A percentile compares a stretch with the other conserved stretches of the same genome.
These are phyloP conservation scores for Capsella rubella DNA, from an alignment of 441 rosid genomes.

Conservation along the genomic window DNA sequence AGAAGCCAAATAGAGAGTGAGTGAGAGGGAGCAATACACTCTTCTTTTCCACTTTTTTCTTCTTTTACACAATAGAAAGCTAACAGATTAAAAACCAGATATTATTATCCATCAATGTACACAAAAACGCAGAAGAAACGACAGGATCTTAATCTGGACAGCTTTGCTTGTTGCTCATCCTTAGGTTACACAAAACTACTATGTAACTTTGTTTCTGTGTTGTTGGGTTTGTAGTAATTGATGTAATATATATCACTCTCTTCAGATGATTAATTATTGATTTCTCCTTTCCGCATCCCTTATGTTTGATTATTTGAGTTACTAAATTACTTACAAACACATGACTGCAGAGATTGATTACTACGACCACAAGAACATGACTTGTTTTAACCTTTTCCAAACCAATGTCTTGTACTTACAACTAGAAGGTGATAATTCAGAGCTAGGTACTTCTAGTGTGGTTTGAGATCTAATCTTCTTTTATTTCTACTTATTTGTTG, in stretches of 20 bases:
- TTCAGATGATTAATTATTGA: not conserved
- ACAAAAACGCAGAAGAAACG: slow-evolving; percentile 24
- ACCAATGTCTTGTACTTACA: no score
- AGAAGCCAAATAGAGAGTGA: slow-evolving; percentile 55
- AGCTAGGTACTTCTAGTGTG: no score
- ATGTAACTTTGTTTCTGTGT: slow-evolving; percentile 34
- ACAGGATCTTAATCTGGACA: not conserved
- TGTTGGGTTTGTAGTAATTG: slow-evolving; percentile 12
- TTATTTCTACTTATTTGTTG: not conserved
- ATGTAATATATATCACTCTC: slow-evolving; percentile 5
- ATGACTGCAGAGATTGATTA: not conserved
- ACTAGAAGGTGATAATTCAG: no score
- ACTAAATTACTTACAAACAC: not conserved
- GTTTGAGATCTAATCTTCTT: not conserved
- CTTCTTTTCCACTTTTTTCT: slow-evolving; percentile 18
- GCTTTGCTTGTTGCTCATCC: slow-evolving; percentile 15
- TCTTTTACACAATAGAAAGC: slow-evolving; percentile 30
- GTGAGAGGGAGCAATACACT: not conserved
- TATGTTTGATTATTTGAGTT: not conserved
- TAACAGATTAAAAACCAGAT: slow-evolving; percentile 25
- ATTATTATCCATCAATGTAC: slow-evolving; percentile 15
- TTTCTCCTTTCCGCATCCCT: not conserved
- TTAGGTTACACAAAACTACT: not conserved
- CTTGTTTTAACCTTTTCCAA: not conserved
- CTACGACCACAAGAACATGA: no score